Percentiles rank a stretch among this genome's conserved stretches.
phyloP scores from a whole-genome alignment of 164 flowering plant species.

The Nelumbo lutea region DNA sequence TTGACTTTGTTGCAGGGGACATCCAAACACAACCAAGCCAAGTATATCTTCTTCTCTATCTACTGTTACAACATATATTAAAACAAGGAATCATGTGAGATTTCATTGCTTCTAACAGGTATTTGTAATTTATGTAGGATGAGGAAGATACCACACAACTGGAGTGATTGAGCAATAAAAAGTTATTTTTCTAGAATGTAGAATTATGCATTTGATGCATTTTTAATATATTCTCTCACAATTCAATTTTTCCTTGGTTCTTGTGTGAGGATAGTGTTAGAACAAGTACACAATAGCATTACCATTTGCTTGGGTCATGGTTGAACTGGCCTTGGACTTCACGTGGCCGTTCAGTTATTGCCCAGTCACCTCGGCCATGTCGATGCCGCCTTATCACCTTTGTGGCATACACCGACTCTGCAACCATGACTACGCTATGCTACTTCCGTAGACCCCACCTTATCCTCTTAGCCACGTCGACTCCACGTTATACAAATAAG shows the following conservation, averaged over 20 bases:
- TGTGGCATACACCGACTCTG: too few relatives aligned
- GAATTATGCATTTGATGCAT: conserved; percentile 43
- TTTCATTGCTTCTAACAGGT: not conserved
- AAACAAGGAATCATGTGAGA: not conserved
- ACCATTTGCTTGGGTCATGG: too few relatives aligned
- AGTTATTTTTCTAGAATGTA: conserved; percentile 35
- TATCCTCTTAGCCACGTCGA: too few relatives aligned
- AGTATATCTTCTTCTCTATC: conserved; percentile 6
- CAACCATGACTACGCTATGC: too few relatives aligned
- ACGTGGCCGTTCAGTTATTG: too few relatives aligned
- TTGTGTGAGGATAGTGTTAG: conserved; percentile 46
- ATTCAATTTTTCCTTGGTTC: conserved; percentile 65
- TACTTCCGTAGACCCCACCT: too few relatives aligned
- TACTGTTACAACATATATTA: not conserved
- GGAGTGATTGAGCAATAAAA: conserved; percentile 38
- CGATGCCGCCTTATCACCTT: too few relatives aligned
- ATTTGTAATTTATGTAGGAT: conserved; percentile 18
- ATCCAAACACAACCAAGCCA: conserved; percentile 12
- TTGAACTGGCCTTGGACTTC: too few relatives aligned
- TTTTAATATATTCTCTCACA: conserved; percentile 48
- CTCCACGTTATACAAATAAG: too few relatives aligned
- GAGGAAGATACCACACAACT: conserved; percentile 14
- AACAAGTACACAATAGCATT: too few relatives aligned
- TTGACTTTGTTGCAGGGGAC: conserved; percentile 21
- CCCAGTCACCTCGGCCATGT: too few relatives aligned